Evolutionary conservation across 352 stramenopile species (phyloP).

Genomic region (Blastocystis sp.): DNA sequence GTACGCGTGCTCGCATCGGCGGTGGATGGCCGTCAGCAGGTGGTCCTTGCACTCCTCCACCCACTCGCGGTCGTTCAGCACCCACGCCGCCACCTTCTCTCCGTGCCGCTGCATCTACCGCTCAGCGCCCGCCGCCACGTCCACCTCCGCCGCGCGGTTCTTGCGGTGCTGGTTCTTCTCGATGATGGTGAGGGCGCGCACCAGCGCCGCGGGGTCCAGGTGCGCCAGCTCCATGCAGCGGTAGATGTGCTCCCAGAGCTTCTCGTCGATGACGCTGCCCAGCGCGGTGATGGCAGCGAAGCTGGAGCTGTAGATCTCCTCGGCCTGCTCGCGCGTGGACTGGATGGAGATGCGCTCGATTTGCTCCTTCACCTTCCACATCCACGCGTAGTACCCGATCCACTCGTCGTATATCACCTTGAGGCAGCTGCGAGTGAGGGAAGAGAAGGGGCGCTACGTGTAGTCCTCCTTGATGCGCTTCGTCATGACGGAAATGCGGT

Average conservation of each 20-base stretch:
- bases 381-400: slow-evolving; percentile 61
- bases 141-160: neutral
- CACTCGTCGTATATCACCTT: slow-evolving; percentile 46
- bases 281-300: neutral
- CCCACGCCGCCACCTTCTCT: slow-evolving; percentile 1
- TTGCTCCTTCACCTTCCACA: slow-evolving; percentile 32
- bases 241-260: slow-evolving; percentile 65
- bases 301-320: slow-evolving; percentile 4
- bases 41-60: slow-evolving; percentile 44
- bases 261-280: slow-evolving; percentile 1
- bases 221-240: slow-evolving; percentile 35
- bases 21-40: slow-evolving; percentile 21
- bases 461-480: slow-evolving; percentile 19
- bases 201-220: slow-evolving; percentile 23
- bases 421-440: slow-evolving; percentile 1
- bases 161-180: slow-evolving; percentile 39
- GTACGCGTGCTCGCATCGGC: slow-evolving; percentile 34
- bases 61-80: slow-evolving; percentile 33
- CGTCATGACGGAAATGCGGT: slow-evolving; percentile 23
- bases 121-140: neutral
- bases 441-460: neutral
- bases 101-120: neutral
- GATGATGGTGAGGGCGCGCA: slow-evolving; percentile 53
- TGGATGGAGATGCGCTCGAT: neutral
- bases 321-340: neutral